Percentiles rank a stretch among this genome's conserved stretches.
phyloP scores from a whole-genome alignment of 306 rosid genomes.

The Quercus dentata region DNA sequence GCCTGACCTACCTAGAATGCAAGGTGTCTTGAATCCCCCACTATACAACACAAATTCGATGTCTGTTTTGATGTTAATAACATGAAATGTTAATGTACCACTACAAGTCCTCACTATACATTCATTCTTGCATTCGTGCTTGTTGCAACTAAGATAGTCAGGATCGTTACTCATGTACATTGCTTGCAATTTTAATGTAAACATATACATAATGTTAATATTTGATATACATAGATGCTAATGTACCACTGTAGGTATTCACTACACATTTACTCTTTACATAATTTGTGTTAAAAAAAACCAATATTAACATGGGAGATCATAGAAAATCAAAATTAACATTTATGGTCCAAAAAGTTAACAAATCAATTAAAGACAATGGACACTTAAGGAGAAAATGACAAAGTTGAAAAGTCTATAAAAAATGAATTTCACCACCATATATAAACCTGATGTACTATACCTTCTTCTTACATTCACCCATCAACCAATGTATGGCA shows the following conservation, averaged over 20 bases:
- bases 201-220: background rate
- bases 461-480: no score
- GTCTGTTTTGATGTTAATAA: conserved; percentile 75
- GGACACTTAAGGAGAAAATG: no score
- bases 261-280: conserved; percentile 27
- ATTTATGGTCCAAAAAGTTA: no score
- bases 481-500: no score
- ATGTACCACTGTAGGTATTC: conserved; percentile 48
- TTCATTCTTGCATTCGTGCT: conserved; percentile 44
- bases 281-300: no score
- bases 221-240: no score
- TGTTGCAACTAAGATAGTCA: conserved; percentile 60
- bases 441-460: no score
- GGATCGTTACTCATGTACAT: conserved; percentile 56
- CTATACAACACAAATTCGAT: conserved; percentile 66
- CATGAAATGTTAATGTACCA: conserved; percentile 75
- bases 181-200: conserved; percentile 40
- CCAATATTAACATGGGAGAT: no score
- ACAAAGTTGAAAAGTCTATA: no score
- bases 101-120: conserved; percentile 45
- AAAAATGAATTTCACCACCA: no score
- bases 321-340: no score
- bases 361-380: no score
- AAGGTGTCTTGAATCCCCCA: conserved; percentile 62
- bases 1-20: conserved; percentile 39